A percentile compares a stretch with the other conserved stretches of the same genome.
Evolutionary conservation across 352 stramenopile genomes (phyloP).

Genomic region (Phytophthora fragariaefolia): DNA sequence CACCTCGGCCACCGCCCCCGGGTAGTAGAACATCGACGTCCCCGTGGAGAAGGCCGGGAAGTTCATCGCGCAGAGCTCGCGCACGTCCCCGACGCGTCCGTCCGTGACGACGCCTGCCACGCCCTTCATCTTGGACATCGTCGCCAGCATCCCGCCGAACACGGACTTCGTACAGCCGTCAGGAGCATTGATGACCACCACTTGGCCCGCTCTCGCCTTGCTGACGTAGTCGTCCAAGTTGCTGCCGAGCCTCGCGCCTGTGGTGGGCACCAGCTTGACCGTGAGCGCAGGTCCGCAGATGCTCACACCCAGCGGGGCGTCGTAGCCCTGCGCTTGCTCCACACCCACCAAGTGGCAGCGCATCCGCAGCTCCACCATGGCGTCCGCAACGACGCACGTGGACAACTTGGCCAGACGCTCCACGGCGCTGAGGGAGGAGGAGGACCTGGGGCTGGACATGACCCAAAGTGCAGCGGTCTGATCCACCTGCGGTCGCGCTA

Average conservation of each 20-base stretch:
- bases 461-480: too few relatives aligned
- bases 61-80: conserved; percentile 69
- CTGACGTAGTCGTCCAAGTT: conserved; percentile 80
- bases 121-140: conserved; percentile 70
- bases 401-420: conserved; percentile 78
- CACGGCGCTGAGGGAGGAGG: too few relatives aligned
- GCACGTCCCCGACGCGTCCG: conserved; percentile 76
- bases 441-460: too few relatives aligned
- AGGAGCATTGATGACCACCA: conserved; percentile 82
- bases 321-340: conserved; percentile 67
- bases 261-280: conserved; percentile 77
- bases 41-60: conserved; percentile 77
- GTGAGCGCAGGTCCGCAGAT: conserved; percentile 82
- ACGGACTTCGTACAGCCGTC: conserved; percentile 57
- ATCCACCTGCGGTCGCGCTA: too few relatives aligned
- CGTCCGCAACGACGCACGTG: conserved; percentile 82
- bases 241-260: conserved; percentile 30
- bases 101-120: conserved; percentile 76
- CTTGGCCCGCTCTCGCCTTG: conserved; percentile 72
- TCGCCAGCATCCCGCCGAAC: conserved; percentile 78
- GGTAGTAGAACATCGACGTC: too few relatives aligned
- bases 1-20: too few relatives aligned
- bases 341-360: conserved; percentile 82
- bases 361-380: conserved; percentile 79
- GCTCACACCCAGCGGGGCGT: conserved; percentile 62